phyloP scores from a whole-genome alignment of 2,329 filamentous ascomycete species.

The Aotearoamyces nothofagi region DNA sequence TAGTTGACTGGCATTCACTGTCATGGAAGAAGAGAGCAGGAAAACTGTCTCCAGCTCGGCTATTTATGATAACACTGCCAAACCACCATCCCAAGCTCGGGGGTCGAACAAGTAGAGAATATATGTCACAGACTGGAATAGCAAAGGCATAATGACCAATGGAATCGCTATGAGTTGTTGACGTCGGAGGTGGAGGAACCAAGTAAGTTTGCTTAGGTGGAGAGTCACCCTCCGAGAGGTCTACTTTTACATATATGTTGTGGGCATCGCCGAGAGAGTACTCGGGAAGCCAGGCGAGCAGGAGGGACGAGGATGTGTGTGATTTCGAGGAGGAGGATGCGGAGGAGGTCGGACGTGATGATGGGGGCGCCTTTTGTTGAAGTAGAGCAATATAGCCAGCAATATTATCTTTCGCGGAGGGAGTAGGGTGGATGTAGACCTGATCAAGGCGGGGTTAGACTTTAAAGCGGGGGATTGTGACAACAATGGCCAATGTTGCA shows the following conservation, averaged over 20 bases:
- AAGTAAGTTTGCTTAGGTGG: constrained; percentile 79
- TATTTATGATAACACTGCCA: constrained; percentile 88
- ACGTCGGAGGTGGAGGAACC: constrained; percentile 79
- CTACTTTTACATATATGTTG: constrained; percentile 89
- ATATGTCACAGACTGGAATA: constrained; percentile 77
- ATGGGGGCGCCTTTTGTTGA: constrained; percentile 57
- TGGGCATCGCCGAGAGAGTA: constrained; percentile 72
- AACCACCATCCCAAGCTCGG: constrained; percentile 98
- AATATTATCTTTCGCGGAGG: constrained; percentile 91
- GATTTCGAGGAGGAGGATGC: constrained; percentile 25
- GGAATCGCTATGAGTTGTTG: constrained; percentile 57
- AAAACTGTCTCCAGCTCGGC: constrained; percentile 78
- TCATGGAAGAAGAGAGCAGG: constrained; percentile 97
- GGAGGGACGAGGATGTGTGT: constrained; percentile 52
- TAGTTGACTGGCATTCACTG: constrained; percentile 89
- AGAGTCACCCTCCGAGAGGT: constrained; percentile 66
- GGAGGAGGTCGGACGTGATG: constrained; percentile 14
- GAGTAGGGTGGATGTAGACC: constrained; percentile 93
- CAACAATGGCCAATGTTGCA: not conserved
- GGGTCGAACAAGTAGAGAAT: constrained; percentile 76
- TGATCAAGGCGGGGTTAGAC: constrained; percentile 23
- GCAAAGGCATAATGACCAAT: constrained; percentile 75
- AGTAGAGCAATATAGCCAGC: constrained; percentile 84
- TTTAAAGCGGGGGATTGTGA: constrained; percentile 3
- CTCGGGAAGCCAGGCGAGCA: constrained; percentile 91